Evolutionary conservation across 2,329 filamentous ascomycete species (phyloP), one percentile per base, ranked within the genome.

Genomic region (Colletotrichum plurivorum): DNA sequence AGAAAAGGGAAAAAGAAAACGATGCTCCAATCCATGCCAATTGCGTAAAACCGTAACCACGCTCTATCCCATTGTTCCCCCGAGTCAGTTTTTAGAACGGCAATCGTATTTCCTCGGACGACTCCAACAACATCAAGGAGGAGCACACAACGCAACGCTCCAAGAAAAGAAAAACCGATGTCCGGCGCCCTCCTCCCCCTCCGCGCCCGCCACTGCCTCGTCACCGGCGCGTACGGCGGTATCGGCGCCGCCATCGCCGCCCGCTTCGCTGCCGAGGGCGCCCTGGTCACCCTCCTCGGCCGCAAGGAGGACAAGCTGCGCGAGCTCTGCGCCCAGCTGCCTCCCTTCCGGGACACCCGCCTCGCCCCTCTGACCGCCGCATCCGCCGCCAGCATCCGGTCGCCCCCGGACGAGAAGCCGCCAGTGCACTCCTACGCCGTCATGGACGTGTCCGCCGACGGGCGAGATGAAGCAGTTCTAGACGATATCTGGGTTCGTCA

Each of bases 171-270:
- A 13, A 31, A 59, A 25, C 15, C 15, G 56, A 67, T 71, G 51
- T 64, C 62, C 43, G 54, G 63, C 12, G 9, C 51, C 53, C 67
- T 57, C 2, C 67, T 63, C 49, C 66, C 75, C 25, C 75, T 80
- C 71, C 74, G 77, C 49, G 84, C 85, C 65, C 86, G 86, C 71
- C 84, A 82, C 68, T 87, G 84, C 77, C 83, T 93, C 75, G 84
- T 94, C 59, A 92, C 92, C 2, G 93, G 93, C 55, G 92, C 87
- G 20, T 92, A 90, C 51, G 89, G 91, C 20, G 89, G 90, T 61
- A 94, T 94, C 73, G 93, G 93, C 52, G 83, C 85, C 49, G 88
- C 89, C 59, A 92, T 94, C 63, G 92, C 92, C 10, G 78, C 82
- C 45, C 84, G 87, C n/a, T 92, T 94, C 75, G 88, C 92, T 20